Evolutionary conservation across 345 rosid species (phyloP), one percentile per base, ranked within the genome.

Genomic region (Capsella bursapastoris): DNA sequence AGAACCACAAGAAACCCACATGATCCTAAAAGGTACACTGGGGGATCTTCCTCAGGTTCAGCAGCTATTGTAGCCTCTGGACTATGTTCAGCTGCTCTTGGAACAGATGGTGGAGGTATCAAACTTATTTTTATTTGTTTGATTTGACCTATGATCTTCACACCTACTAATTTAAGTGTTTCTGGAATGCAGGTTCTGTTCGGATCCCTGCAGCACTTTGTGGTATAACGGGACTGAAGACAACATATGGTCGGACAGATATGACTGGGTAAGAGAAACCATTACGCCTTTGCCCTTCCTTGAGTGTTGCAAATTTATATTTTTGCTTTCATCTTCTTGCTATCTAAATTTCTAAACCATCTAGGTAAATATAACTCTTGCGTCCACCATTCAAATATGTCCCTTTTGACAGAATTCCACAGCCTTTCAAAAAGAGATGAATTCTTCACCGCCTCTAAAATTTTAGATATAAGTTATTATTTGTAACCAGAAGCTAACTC

Each of bases 91-190:
- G 97, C 96, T 84, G 87, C 96, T 74, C 85, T 92, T 51, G 97
- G 97, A 80, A 88, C 97, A 69, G 97, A 92, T 75, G 97, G 96
- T 61, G 97, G 97, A 92, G 97, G 96, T 92, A 83, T 68, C 35
- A 50, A 58, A 28, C 66, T 58, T 82, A 31, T 48, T 68, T 53
- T 52, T 8, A 57, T 75, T 29, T 18, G 52, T 70, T 50, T 34
- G 59, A 49, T 58, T 7, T 14, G 40, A 62, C 34, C 51, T 71
- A 16, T 29, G 49, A 13, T 64, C 48, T 28, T 47, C 35, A 51
- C 11, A 70, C 57, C 34, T 65, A 71, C 35, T 65, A 44, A 68
- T 53, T 63, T 60, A 64, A 53, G 11, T 59, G 70, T 75, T 65
- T 48, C 66, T 55, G 48, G 56, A 62, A 38, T 62, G 82, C 91